A percentile compares a stretch with the other conserved stretches of the same genome.
These are phyloP conservation scores for Quercus parvula DNA, from an alignment of 306 rosid species.

Conservation along the genomic window DNA sequence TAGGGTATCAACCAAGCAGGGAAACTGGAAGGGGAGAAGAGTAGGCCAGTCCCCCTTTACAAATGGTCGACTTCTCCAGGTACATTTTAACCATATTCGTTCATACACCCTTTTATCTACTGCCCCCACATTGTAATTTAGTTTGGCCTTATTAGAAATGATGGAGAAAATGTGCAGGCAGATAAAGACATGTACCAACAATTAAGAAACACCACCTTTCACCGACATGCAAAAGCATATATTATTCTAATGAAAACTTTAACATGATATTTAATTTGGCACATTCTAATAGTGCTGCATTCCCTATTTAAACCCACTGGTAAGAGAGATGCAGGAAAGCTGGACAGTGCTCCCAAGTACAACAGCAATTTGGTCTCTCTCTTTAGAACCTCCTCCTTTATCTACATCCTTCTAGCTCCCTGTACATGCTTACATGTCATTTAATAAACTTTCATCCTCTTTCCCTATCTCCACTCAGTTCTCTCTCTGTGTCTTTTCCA, in stretches of 20 bases:
- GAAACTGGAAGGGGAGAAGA: too few species aligned
- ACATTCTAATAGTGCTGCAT: too few species aligned
- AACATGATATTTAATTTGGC: too few species aligned
- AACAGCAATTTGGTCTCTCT: background rate
- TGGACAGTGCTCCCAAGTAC: background rate
- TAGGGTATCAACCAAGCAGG: too few species aligned
- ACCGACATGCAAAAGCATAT: background rate
- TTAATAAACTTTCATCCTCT: background rate
- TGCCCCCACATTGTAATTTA: too few species aligned
- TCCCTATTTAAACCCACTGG: too few species aligned
- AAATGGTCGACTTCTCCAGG: too few species aligned
- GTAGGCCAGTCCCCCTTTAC: too few species aligned
- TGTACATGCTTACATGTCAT: background rate
- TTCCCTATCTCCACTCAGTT: background rate
- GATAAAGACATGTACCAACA: background rate
- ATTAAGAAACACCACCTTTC: background rate
- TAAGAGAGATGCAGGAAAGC: background rate
- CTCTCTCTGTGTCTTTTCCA: background rate
- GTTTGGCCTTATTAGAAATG: too few species aligned
- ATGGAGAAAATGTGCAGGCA: background rate
- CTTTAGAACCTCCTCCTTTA: background rate
- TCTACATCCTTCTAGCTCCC: background rate
- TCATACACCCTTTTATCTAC: too few species aligned
- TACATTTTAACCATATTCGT: too few species aligned
- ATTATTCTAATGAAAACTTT: background rate